Percentiles rank a stretch among this genome's conserved stretches.
Evolutionary conservation across 208 protist species (phyloP).

Genomic region (Leishmania tarentolae): DNA sequence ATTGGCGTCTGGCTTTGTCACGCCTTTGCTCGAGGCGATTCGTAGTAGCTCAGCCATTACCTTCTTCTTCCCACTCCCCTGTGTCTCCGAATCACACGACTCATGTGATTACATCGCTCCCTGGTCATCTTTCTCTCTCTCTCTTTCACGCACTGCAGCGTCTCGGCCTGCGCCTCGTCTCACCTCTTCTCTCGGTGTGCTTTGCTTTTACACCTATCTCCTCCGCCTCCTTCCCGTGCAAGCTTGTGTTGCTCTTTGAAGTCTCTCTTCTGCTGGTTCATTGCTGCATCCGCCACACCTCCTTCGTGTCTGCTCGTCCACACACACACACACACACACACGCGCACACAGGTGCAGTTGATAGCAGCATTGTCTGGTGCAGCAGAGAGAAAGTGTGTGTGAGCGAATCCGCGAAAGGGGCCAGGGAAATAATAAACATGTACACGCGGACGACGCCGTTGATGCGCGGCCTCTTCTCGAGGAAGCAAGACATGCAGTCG

Average conservation of each 20-base stretch:
- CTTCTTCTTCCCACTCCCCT: neutral
- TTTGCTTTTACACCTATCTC: neutral
- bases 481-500: conserved; percentile 39
- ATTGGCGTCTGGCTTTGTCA: neutral
- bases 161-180: neutral
- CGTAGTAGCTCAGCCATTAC: neutral
- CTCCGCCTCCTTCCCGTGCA: neutral
- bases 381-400: neutral
- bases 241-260: neutral
- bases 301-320: neutral
- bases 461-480: conserved; percentile 32
- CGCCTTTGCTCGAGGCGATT: neutral
- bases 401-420: neutral
- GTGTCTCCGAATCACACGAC: neutral
- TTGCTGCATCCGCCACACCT: neutral
- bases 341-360: neutral
- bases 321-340: neutral
- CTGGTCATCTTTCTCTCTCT: neutral
- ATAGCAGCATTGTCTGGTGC: neutral
- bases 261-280: neutral
- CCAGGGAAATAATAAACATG: conserved; percentile 15
- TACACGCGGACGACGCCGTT: conserved; percentile 27
- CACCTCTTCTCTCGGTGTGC: neutral
- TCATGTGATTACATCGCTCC: neutral
- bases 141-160: neutral